A percentile compares a stretch with the other conserved stretches of the same genome.
Conservation (phyloP, 805 yeast genomes). For the Maudiozyma pseudohumilis region DNA sequence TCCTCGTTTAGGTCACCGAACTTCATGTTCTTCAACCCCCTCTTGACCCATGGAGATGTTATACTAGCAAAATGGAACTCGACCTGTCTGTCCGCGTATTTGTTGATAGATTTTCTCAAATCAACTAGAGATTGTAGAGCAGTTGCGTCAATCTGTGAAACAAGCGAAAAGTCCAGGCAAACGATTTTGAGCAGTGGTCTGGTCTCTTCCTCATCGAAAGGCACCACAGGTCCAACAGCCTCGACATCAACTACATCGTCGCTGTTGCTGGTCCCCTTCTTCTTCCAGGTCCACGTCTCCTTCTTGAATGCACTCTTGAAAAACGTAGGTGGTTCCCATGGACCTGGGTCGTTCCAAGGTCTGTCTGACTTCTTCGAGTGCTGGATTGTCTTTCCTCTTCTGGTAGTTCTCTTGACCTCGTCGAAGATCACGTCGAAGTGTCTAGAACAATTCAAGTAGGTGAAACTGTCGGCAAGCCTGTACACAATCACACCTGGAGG, state of each 20-base stretch:
- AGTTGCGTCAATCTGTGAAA: conserved; percentile 68
- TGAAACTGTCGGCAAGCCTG: conserved; percentile 70
- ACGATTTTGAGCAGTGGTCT: conserved; percentile 64
- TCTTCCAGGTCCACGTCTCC: conserved; percentile 5
- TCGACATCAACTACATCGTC: conserved; percentile 10
- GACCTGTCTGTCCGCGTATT: conserved; percentile 70
- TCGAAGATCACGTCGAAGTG: conserved; percentile 64
- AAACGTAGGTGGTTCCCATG: conserved; percentile 33
- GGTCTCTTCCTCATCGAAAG: conserved; percentile 34
- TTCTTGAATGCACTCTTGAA: conserved; percentile 11
- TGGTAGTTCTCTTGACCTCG: conserved; percentile 51
- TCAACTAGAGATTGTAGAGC: conserved; percentile 73
- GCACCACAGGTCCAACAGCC: neutral
- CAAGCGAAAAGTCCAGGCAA: conserved; percentile 74
- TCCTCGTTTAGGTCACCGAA: conserved; percentile 53
- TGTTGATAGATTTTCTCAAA: conserved; percentile 57
- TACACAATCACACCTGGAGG: conserved; percentile 88
- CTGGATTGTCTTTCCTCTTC: conserved; percentile 42
- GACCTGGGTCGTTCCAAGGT: conserved; percentile 88
- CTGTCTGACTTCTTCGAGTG: conserved; percentile 39
- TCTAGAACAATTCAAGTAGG: conserved; percentile 70
- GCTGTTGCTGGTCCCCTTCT: conserved; percentile 15
- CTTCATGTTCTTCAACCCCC: conserved; percentile 65
- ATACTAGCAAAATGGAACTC: conserved; percentile 87
- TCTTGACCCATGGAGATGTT: conserved; percentile 75